Conservation (phyloP, 495 filamentous ascomycete species). For the Annulohypoxylon stygium region DNA sequence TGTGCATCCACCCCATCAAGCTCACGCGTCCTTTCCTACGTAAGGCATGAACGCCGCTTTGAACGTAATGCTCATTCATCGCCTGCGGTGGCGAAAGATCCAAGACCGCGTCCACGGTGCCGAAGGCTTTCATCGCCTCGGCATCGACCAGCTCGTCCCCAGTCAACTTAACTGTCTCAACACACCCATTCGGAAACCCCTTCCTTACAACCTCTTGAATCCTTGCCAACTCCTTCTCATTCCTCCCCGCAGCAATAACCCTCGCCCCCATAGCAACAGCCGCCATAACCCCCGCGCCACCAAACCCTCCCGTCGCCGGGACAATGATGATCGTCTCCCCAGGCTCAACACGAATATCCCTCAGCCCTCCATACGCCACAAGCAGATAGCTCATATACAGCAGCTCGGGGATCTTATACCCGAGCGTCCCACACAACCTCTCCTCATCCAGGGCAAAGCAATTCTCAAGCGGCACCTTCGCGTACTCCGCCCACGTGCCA, state of each 20-base stretch:
- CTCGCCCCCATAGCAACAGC: slow-evolving; percentile 66
- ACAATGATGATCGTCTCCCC: slow-evolving; percentile 66
- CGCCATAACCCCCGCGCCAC: slow-evolving; percentile 60
- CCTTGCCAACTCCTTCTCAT: slow-evolving; percentile 50
- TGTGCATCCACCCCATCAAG: slow-evolving; percentile 60
- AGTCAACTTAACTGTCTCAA: slow-evolving; percentile 56
- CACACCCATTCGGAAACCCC: slow-evolving; percentile 26
- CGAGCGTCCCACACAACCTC: slow-evolving; percentile 50
- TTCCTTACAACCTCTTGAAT: slow-evolving; percentile 43
- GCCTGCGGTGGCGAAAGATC: slow-evolving; percentile 63
- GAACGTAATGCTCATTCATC: slow-evolving; percentile 52
- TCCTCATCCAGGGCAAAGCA: slow-evolving; percentile 58
- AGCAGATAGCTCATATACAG: slow-evolving; percentile 44
- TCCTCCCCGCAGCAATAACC: slow-evolving; percentile 66
- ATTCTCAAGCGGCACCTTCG: slow-evolving; percentile 65
- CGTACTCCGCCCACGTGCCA: slow-evolving; percentile 62
- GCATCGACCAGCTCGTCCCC: slow-evolving; percentile 58
- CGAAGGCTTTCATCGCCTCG: slow-evolving; percentile 49
- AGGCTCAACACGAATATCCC: slow-evolving; percentile 62
- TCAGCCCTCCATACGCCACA: slow-evolving; percentile 65
- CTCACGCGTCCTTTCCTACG: slow-evolving; percentile 53
- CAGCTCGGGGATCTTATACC: slow-evolving; percentile 53
- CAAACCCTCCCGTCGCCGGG: slow-evolving; percentile 65
- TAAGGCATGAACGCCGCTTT: slow-evolving; percentile 53
- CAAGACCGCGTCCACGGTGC: slow-evolving; percentile 59